phyloP scores from a whole-genome alignment of 306 rosid species.

The Casuarina equisetifolia region DNA sequence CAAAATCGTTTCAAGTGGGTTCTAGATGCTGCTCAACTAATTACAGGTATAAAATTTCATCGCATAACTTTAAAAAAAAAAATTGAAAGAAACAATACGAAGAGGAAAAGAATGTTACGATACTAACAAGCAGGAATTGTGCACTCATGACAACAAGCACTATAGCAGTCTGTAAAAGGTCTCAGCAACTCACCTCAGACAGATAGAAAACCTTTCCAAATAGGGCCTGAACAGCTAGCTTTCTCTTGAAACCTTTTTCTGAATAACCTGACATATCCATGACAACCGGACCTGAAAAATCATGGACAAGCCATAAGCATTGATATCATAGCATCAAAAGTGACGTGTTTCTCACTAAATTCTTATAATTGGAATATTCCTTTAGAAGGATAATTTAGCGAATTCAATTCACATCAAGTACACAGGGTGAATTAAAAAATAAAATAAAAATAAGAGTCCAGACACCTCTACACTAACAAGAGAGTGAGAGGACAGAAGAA shows the following conservation, averaged over 20 bases:
- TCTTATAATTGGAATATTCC: not conserved
- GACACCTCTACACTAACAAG: not conserved
- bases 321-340: constrained; percentile 8
- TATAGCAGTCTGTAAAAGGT: not conserved
- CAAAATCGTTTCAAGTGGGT: not conserved
- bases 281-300: constrained; percentile 82
- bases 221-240: constrained; percentile 84
- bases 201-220: constrained; percentile 93
- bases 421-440: constrained; percentile 3
- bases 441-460: constrained; percentile 2
- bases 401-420: constrained; percentile 1
- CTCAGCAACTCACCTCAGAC: constrained; percentile 67
- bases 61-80: not conserved
- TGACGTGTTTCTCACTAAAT: not conserved
- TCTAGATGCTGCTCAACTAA: not conserved
- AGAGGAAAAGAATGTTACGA: not conserved
- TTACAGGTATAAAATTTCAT: not conserved
- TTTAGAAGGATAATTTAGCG: constrained; percentile 10
- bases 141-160: not conserved
- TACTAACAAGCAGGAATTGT: not conserved
- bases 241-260: constrained; percentile 96
- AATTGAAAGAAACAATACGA: not conserved
- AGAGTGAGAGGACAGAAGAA: constrained; percentile 6
- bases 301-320: constrained; percentile 27
- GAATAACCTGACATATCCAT: constrained; percentile 82